Evolutionary conservation across 2,329 filamentous ascomycete species (phyloP).

Genomic region (Ceratocystis destructans): DNA sequence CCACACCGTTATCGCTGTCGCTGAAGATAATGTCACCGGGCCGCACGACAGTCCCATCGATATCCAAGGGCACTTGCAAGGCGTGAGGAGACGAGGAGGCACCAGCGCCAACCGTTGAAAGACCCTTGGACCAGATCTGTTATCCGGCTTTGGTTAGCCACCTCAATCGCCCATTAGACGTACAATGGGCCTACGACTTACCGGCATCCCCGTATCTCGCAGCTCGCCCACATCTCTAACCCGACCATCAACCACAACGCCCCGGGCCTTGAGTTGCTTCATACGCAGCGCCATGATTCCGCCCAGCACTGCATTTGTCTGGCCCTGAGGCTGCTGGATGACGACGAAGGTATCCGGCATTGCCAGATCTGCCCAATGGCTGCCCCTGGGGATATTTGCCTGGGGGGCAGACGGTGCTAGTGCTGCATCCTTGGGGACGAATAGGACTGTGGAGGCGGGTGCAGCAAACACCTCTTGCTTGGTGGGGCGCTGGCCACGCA

Average conservation of each 20-base stretch:
- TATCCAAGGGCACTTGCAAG: constrained; percentile 32
- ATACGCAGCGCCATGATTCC: constrained; percentile 63
- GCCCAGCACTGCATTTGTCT: constrained; percentile 59
- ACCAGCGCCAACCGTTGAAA: constrained; percentile 44
- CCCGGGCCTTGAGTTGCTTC: constrained; percentile 45
- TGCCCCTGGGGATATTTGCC: constrained; percentile 41
- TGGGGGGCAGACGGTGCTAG: constrained; percentile 21
- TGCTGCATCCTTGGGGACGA: constrained; percentile 43
- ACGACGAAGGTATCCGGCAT: constrained; percentile 48
- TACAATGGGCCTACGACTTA: constrained; percentile 26
- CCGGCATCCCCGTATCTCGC: constrained; percentile 40
- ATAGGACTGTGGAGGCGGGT: constrained; percentile 47
- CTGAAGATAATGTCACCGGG: constrained; percentile 56
- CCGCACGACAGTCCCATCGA: constrained; percentile 31
- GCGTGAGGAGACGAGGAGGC: constrained; percentile 44
- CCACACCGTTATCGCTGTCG: constrained; percentile 55
- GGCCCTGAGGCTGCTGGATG: constrained; percentile 49
- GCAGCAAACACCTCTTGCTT: constrained; percentile 24
- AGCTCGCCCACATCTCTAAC: constrained; percentile 53
- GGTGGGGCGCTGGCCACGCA: constrained; percentile 21
- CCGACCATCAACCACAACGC: constrained; percentile 53
- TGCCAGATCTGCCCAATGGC: constrained; percentile 56
- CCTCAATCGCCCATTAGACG: too few species aligned
- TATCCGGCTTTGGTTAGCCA: background rate
- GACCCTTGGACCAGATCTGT: constrained; percentile 42